A percentile compares a stretch with the other conserved stretches of the same genome.
phyloP scores from a whole-genome alignment of 768 basidiomycete genomes.

The Ramaria rubella region DNA sequence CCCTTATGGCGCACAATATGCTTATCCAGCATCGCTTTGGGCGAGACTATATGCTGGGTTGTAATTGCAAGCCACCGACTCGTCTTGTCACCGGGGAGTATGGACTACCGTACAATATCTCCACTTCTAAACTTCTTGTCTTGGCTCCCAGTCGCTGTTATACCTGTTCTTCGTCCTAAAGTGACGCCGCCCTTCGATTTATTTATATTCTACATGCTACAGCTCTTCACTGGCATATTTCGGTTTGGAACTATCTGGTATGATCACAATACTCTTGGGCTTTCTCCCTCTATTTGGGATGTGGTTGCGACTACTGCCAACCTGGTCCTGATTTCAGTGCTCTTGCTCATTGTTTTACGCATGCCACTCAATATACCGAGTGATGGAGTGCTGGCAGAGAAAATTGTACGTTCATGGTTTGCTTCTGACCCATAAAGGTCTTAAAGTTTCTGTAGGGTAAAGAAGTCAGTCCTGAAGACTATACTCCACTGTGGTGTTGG shows the following conservation, averaged over 20 bases:
- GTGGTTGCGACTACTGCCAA: slow-evolving; percentile 34
- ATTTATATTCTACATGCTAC: slow-evolving; percentile 47
- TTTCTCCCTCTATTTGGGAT: slow-evolving; percentile 31
- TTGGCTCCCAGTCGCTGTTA: slow-evolving; percentile 62
- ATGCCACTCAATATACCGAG: slow-evolving; percentile 71
- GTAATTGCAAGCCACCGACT: slow-evolving; percentile 50
- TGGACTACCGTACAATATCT: slow-evolving; percentile 30
- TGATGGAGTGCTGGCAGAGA: slow-evolving; percentile 37
- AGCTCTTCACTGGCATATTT: slow-evolving; percentile 40
- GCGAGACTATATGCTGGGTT: slow-evolving; percentile 54
- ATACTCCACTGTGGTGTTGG: slow-evolving; percentile 67
- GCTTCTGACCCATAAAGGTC: neutral
- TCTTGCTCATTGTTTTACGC: slow-evolving; percentile 42
- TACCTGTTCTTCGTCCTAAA: slow-evolving; percentile 46
- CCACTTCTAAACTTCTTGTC: slow-evolving; percentile 44
- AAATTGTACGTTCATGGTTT: slow-evolving; percentile 48
- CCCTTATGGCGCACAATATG: slow-evolving; percentile 57
- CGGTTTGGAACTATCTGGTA: slow-evolving; percentile 51
- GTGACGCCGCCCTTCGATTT: slow-evolving; percentile 60
- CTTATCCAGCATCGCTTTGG: slow-evolving; percentile 50
- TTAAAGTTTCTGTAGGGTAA: slow-evolving; percentile 35
- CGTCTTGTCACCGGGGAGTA: slow-evolving; percentile 17
- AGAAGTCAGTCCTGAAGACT: slow-evolving; percentile 67
- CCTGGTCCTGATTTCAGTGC: slow-evolving; percentile 34
- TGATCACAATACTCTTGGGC: slow-evolving; percentile 38